A percentile compares a stretch with the other conserved stretches of the same genome.
Conservation (phyloP, 371 early-diverging fungal species). For the Mortierella sp. region DNA sequence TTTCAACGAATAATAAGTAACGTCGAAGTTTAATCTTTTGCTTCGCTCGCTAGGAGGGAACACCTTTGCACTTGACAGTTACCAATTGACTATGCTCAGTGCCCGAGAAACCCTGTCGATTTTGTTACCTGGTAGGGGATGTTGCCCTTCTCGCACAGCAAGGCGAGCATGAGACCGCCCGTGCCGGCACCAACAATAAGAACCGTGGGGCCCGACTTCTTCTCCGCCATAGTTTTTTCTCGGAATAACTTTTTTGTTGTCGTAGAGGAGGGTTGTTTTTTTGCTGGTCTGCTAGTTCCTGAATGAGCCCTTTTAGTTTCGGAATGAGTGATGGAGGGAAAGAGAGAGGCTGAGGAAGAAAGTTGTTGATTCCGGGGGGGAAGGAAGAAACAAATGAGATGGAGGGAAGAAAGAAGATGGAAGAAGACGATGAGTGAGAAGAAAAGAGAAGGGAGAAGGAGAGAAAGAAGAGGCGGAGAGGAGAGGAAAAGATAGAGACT, state of each 20-base stretch:
- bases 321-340: too few relatives aligned
- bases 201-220: background rate
- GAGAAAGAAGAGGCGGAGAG: too few relatives aligned
- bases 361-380: too few relatives aligned
- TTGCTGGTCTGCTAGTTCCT: background rate
- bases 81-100: background rate
- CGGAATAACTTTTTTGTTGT: background rate
- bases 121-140: conserved; percentile 13
- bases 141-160: background rate
- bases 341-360: too few relatives aligned
- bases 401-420: too few relatives aligned
- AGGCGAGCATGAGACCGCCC: conserved; percentile 4
- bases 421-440: too few relatives aligned
- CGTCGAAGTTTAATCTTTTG: too few relatives aligned
- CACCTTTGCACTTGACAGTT: too few relatives aligned
- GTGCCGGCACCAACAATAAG: conserved; percentile 20
- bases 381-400: too few relatives aligned
- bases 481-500: too few relatives aligned
- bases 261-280: background rate
- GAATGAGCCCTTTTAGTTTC: background rate
- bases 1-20: background rate
- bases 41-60: too few relatives aligned
- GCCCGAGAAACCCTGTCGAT: background rate
- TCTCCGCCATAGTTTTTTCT: background rate
- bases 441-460: too few relatives aligned